Percentiles rank a stretch among this genome's conserved stretches.
These are phyloP conservation scores for Secale cereale DNA, from an alignment of 176 grass and related monocot genomes.

Conservation along the genomic window DNA sequence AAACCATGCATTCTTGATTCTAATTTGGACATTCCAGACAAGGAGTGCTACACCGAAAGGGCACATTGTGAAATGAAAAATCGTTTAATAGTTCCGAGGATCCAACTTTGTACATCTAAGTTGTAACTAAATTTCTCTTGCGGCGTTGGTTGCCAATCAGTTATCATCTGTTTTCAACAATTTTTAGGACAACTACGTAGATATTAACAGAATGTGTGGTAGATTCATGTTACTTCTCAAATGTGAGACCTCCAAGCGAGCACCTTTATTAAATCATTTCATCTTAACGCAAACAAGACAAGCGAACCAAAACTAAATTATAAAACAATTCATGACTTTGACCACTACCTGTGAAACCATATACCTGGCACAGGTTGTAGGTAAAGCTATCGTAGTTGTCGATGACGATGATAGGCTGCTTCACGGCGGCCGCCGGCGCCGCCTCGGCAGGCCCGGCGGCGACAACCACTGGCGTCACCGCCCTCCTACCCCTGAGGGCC, in stretches of 20 bases:
- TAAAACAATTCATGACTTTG: not conserved
- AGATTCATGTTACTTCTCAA: not conserved
- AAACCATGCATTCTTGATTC: not conserved
- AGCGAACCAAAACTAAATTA: not conserved
- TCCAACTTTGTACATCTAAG: not conserved
- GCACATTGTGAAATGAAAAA: not conserved
- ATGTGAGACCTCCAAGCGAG: not conserved
- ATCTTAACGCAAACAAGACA: not conserved
- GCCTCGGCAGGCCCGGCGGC: constrained; percentile 9
- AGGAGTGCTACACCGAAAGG: not conserved
- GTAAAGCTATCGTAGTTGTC: constrained; percentile 98
- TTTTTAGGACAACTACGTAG: not conserved
- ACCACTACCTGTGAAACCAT: not conserved
- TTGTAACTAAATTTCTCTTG: not conserved
- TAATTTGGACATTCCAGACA: not conserved
- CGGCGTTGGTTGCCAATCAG: not conserved
- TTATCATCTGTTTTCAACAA: not conserved
- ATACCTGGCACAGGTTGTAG: constrained; percentile 98
- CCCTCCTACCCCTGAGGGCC: not conserved
- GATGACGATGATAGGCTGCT: constrained; percentile 80
- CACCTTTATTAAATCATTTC: not conserved
- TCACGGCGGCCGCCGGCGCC: not conserved
- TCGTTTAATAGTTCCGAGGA: not conserved
- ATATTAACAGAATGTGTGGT: not conserved
- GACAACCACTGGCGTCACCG: not conserved